Percentiles rank a stretch among this genome's conserved stretches.
These are phyloP conservation scores for Didymella keratinophila DNA, from an alignment of 2,329 filamentous ascomycete species.

Conservation along the genomic window DNA sequence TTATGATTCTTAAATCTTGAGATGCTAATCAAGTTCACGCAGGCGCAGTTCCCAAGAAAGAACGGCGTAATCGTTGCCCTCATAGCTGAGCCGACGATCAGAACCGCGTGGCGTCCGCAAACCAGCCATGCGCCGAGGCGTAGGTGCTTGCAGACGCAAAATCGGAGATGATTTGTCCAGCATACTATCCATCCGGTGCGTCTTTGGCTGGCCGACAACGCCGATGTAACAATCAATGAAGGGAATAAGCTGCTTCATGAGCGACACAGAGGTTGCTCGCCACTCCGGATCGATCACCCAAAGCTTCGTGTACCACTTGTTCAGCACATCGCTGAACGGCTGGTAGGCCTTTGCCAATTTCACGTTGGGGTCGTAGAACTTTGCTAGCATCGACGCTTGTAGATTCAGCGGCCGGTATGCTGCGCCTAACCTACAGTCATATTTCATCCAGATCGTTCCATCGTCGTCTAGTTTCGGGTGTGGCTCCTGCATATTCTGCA, in stretches of 20 bases:
- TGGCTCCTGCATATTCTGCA: background rate
- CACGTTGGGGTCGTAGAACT: background rate
- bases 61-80: background rate
- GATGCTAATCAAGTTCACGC: background rate
- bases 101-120: background rate
- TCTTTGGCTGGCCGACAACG: background rate
- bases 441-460: background rate
- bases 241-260: constrained; percentile 1
- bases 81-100: background rate
- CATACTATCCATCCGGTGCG: background rate
- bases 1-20: background rate
- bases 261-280: background rate
- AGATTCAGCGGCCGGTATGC: constrained; percentile 5
- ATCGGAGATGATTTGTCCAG: background rate
- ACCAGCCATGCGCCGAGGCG: background rate
- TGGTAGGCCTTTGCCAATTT: background rate
- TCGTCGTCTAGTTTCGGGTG: background rate
- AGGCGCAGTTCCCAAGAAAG: background rate
- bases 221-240: background rate
- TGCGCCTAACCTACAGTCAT: background rate
- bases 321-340: constrained; percentile 6
- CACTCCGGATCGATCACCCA: background rate
- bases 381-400: background rate
- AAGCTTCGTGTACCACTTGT: constrained; percentile 1
- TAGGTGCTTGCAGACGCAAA: background rate